Conservation (phyloP, 495 filamentous ascomycete genomes). For the Podospora bellae-mahoneyi region DNA sequence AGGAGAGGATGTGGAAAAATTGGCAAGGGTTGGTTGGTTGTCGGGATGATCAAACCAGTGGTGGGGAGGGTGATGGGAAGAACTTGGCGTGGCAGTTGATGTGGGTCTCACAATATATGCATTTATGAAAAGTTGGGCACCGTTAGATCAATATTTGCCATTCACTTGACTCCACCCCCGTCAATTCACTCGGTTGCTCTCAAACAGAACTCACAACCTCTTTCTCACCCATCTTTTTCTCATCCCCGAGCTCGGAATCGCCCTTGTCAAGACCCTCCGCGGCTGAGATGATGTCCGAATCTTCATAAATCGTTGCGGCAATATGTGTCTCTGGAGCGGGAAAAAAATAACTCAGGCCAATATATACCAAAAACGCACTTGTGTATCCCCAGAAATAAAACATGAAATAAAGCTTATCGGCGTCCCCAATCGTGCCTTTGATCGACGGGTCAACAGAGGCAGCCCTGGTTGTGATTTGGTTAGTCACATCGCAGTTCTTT, state of each 20-base stretch:
- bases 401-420: constrained; percentile 37
- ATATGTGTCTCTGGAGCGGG: constrained; percentile 36
- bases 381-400: constrained; percentile 43
- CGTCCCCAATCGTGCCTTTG: constrained; percentile 23
- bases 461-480: constrained; percentile 21
- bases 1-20: not conserved
- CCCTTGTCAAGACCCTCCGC: constrained; percentile 16
- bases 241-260: constrained; percentile 23
- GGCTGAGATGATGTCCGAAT: constrained; percentile 25
- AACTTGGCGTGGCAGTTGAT: too few relatives aligned
- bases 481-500: not conserved
- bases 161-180: too few relatives aligned
- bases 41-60: not conserved
- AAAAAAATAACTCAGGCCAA: constrained; percentile 34
- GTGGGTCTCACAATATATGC: too few relatives aligned
- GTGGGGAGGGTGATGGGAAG: too few relatives aligned
- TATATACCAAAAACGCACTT: constrained; percentile 37
- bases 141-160: too few relatives aligned
- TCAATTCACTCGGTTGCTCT: too few relatives aligned
- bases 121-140: too few relatives aligned
- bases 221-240: constrained; percentile 16
- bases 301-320: constrained; percentile 25
- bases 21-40: too few relatives aligned
- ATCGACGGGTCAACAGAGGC: constrained; percentile 27
- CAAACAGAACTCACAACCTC: too few relatives aligned